Percentiles rank a stretch among this genome's conserved stretches.
Evolutionary conservation across 306 rosid genomes (phyloP).

Genomic region (Oxytropis ochrocephala): DNA sequence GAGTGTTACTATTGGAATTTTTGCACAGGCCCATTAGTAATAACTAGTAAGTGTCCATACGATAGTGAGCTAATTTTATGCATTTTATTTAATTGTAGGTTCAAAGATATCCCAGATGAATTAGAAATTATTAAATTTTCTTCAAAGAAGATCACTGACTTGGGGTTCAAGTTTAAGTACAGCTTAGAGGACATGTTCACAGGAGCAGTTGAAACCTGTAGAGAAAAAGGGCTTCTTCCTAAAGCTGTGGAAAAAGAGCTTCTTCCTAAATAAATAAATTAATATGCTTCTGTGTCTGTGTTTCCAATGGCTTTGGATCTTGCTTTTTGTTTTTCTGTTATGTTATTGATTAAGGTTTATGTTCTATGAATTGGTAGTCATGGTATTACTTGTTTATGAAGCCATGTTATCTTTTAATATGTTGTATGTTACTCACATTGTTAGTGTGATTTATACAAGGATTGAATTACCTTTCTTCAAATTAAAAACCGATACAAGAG

Average conservation of each 20-base stretch:
- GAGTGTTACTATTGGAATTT: too few species aligned
- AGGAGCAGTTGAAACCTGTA: slow-evolving; percentile 56
- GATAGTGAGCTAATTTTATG: background rate
- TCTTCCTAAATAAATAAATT: slow-evolving; percentile 19
- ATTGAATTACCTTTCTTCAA: too few species aligned
- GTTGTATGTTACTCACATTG: background rate
- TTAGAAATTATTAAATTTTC: slow-evolving; percentile 43
- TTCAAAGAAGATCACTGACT: slow-evolving; percentile 51
- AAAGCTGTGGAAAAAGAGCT: slow-evolving; percentile 36
- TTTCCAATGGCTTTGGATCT: background rate
- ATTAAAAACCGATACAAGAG: too few species aligned
- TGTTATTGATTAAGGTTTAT: background rate
- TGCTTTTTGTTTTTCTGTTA: background rate
- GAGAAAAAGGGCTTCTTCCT: slow-evolving; percentile 43
- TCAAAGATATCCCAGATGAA: slow-evolving; percentile 51
- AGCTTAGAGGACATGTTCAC: slow-evolving; percentile 64
- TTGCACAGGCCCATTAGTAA: too few species aligned
- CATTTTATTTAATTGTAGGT: slow-evolving; percentile 30
- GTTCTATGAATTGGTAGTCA: background rate
- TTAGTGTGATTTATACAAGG: background rate
- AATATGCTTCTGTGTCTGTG: background rate
- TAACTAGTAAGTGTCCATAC: too few species aligned
- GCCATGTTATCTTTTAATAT: background rate
- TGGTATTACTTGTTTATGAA: background rate
- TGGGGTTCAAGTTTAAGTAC: slow-evolving; percentile 65